Conservation (phyloP, 805 yeast species). For the Ogataea trehalophila region DNA sequence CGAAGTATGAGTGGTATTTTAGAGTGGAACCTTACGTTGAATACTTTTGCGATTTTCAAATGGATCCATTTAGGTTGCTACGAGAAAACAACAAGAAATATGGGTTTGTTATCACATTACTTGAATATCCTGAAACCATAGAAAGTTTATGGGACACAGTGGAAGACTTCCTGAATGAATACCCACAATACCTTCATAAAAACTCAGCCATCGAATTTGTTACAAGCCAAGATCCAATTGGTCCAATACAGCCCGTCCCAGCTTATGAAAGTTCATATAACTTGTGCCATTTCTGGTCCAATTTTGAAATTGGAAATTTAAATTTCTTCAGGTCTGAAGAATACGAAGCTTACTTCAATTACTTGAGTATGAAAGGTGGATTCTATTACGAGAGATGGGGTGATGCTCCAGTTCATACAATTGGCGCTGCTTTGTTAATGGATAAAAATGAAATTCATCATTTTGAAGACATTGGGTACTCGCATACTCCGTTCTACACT, state of each 20-base stretch:
- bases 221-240: slow-evolving; percentile 48
- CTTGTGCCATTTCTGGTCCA: slow-evolving; percentile 84
- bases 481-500: slow-evolving; percentile 62
- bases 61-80: slow-evolving; percentile 84
- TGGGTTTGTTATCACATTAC: slow-evolving; percentile 79
- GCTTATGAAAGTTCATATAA: slow-evolving; percentile 57
- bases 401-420: slow-evolving; percentile 86
- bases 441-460: slow-evolving; percentile 61
- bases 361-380: slow-evolving; percentile 64
- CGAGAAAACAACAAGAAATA: slow-evolving; percentile 72
- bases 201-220: slow-evolving; percentile 57
- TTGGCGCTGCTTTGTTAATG: slow-evolving; percentile 59
- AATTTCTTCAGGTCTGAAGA: slow-evolving; percentile 65
- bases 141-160: slow-evolving; percentile 78
- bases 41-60: slow-evolving; percentile 80
- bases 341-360: slow-evolving; percentile 57
- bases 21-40: slow-evolving; percentile 92
- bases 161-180: slow-evolving; percentile 52
- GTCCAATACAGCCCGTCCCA: slow-evolving; percentile 35
- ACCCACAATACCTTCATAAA: slow-evolving; percentile 60
- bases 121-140: slow-evolving; percentile 81
- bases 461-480: slow-evolving; percentile 79
- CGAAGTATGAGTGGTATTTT: slow-evolving; percentile 84
- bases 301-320: slow-evolving; percentile 72
- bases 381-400: slow-evolving; percentile 93